phyloP scores from a whole-genome alignment of 768 basidiomycete species.

The Paxillus rubicundulus region DNA sequence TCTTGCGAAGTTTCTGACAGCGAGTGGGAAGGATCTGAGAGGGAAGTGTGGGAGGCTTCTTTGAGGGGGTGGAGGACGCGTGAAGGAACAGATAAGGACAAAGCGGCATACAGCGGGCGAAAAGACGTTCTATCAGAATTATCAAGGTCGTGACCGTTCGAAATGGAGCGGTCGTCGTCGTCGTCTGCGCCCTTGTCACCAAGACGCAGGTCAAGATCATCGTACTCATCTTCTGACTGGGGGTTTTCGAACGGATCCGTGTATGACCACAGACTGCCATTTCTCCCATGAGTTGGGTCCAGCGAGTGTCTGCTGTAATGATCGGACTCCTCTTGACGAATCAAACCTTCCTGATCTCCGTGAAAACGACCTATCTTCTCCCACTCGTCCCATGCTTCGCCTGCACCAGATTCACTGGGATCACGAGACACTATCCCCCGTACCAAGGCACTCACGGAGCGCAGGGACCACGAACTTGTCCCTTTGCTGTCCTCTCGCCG shows the following conservation, averaged over 20 bases:
- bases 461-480: conserved; percentile 53
- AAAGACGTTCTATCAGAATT: conserved; percentile 15
- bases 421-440: conserved; percentile 29
- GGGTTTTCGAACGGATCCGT: conserved; percentile 44
- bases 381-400: conserved; percentile 17
- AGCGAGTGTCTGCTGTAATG: conserved; percentile 5
- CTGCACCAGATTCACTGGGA: conserved; percentile 21
- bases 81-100: conserved; percentile 20
- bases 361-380: conserved; percentile 16
- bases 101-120: conserved; percentile 9
- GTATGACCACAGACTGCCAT: conserved; percentile 35
- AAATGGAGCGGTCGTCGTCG: conserved; percentile 14
- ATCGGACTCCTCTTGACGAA: conserved; percentile 15
- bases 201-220: conserved; percentile 10
- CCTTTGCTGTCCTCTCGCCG: conserved; percentile 41
- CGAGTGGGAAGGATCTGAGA: conserved; percentile 21
- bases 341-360: conserved; percentile 16
- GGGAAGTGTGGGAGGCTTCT: conserved; percentile 27
- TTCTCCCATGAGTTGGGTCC: conserved; percentile 10
- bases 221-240: conserved; percentile 18
- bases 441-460: conserved; percentile 34
- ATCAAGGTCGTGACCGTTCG: conserved; percentile 10
- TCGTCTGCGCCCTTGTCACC: conserved; percentile 21
- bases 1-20: conserved; percentile 26
- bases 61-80: conserved; percentile 33